These are phyloP conservation scores for Mrakia blollopis DNA, from an alignment of 768 basidiomycete species.

Conservation along the genomic window DNA sequence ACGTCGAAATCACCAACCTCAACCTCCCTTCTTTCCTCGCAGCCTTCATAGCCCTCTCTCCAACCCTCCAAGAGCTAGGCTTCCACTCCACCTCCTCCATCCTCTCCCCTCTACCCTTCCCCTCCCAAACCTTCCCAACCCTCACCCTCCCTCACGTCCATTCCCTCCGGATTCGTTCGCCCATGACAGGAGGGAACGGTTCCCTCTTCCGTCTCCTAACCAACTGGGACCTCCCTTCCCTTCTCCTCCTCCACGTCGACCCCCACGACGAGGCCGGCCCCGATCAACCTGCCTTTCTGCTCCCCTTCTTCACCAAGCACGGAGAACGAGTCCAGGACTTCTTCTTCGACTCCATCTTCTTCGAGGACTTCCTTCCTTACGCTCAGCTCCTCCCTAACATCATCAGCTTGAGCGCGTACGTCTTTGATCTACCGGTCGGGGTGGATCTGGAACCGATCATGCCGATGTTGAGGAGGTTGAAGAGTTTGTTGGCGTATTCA, in stretches of 20 bases:
- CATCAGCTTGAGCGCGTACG: not conserved
- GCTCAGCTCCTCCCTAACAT: not conserved
- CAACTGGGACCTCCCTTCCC: not conserved
- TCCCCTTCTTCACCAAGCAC: not conserved
- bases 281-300: not conserved
- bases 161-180: not conserved
- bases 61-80: not conserved
- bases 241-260: not conserved
- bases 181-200: conserved; percentile 13
- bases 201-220: conserved; percentile 3
- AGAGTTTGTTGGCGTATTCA: not conserved
- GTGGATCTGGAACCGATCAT: not conserved
- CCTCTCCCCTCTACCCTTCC: not conserved
- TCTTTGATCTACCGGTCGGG: not conserved
- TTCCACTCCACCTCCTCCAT: conserved; percentile 2
- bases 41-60: not conserved
- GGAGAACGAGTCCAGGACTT: not conserved
- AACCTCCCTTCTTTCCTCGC: not conserved
- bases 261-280: conserved; percentile 5
- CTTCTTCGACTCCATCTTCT: conserved; percentile 3
- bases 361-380: not conserved
- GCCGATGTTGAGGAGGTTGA: not conserved
- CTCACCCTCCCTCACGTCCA: conserved; percentile 3
- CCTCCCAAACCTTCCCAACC: not conserved
- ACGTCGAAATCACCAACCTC: not conserved